Conservation (phyloP, 345 rosid genomes). For the Microcos paniculata region DNA sequence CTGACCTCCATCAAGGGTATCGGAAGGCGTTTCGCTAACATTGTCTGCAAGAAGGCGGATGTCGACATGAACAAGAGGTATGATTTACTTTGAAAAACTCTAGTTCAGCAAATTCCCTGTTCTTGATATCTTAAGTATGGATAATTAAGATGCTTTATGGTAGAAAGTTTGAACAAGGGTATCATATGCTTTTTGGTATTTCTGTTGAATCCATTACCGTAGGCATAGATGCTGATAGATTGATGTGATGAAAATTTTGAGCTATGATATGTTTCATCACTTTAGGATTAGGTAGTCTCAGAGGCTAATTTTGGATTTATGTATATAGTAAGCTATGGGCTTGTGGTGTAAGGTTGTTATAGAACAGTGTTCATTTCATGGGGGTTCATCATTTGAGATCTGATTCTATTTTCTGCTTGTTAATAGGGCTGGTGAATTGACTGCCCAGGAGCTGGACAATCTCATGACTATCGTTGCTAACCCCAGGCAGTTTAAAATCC, state of each 20-base stretch:
- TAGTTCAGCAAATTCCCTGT: too few species aligned
- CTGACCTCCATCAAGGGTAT: slow-evolving; percentile 92
- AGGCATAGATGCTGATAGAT: not conserved
- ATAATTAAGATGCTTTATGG: not conserved
- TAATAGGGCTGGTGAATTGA: slow-evolving; percentile 77
- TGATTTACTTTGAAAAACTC: not conserved
- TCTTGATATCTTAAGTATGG: not conserved
- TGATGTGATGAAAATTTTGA: not conserved
- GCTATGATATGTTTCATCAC: not conserved
- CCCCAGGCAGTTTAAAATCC: slow-evolving; percentile 88
- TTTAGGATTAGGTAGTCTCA: not conserved
- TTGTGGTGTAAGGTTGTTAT: not conserved
- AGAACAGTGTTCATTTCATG: not conserved
- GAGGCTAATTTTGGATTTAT: not conserved
- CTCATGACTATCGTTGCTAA: slow-evolving; percentile 84
- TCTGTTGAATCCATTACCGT: not conserved
- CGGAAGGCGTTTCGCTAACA: slow-evolving; percentile 81
- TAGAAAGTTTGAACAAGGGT: not conserved
- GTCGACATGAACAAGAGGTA: slow-evolving; percentile 96
- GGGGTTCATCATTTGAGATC: not conserved
- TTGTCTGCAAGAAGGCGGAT: slow-evolving; percentile 95
- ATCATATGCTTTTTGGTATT: not conserved
- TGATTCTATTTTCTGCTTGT: not conserved
- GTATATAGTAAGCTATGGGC: not conserved
- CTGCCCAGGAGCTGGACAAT: slow-evolving; percentile 83